phyloP scores from a whole-genome alignment of 208 protist genomes.

The Acanthamoeba castellanii region DNA sequence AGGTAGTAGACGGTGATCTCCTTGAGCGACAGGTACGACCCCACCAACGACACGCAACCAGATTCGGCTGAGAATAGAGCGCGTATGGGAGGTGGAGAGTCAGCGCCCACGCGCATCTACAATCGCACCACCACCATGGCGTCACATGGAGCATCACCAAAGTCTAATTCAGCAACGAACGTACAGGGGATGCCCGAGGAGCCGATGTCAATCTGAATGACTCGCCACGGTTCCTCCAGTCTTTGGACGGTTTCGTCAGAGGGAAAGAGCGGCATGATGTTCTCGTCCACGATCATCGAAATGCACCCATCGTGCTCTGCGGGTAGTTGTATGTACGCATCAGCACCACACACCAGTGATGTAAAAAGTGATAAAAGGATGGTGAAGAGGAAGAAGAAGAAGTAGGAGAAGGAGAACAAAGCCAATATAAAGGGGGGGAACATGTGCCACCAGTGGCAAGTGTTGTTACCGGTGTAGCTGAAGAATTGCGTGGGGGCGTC shows the following conservation, averaged over 20 bases:
- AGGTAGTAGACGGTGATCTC: conserved; percentile 71
- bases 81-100: background rate
- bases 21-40: conserved; percentile 26
- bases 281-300: conserved; percentile 49
- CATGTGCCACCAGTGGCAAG: background rate
- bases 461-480: conserved; percentile 52
- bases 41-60: conserved; percentile 53
- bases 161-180: background rate
- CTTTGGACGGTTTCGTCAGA: conserved; percentile 32
- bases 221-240: conserved; percentile 56
- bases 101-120: background rate
- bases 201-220: conserved; percentile 63
- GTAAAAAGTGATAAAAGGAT: no score
- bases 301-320: conserved; percentile 57
- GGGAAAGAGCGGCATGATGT: conserved; percentile 66
- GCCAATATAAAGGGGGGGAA: background rate
- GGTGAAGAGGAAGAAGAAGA: background rate
- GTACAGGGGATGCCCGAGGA: conserved; percentile 59
- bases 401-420: background rate
- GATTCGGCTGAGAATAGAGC: background rate
- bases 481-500: conserved; percentile 40
- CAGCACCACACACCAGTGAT: background rate
- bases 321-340: background rate
- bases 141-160: background rate
- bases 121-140: background rate